Evolutionary conservation across 306 rosid genomes (phyloP).

Genomic region (Delonix regia): DNA sequence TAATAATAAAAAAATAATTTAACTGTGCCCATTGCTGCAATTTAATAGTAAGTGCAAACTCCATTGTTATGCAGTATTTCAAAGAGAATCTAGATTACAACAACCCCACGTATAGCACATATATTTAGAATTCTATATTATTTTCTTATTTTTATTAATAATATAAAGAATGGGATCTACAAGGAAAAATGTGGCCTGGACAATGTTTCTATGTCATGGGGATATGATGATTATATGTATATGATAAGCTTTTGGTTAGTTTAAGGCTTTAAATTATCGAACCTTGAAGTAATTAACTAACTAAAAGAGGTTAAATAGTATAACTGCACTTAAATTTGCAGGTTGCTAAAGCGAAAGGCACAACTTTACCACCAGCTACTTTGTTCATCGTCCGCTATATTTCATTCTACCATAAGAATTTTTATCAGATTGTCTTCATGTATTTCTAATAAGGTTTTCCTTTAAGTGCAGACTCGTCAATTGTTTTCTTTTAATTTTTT

Average conservation of each 20-base stretch:
- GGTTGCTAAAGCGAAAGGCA: slow-evolving; percentile 61
- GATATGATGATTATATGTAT: slow-evolving; percentile 21
- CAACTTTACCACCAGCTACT: slow-evolving; percentile 59
- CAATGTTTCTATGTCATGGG: no score
- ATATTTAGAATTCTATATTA: slow-evolving; percentile 51
- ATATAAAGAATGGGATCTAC: no score
- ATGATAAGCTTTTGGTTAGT: slow-evolving; percentile 41
- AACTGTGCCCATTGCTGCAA: background rate
- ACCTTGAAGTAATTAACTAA: no score
- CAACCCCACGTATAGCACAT: slow-evolving; percentile 39
- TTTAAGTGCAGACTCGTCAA: background rate
- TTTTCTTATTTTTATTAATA: slow-evolving; percentile 51
- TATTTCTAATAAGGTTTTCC: no score
- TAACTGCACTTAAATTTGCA: slow-evolving; percentile 17
- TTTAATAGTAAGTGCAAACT: no score
- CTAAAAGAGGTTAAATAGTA: background rate
- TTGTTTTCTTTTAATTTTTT: background rate
- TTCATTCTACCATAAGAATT: slow-evolving; percentile 57
- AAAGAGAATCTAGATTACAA: slow-evolving; percentile 46
- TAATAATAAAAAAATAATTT: no score
- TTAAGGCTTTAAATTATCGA: no score
- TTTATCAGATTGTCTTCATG: background rate
- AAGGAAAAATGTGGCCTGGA: no score
- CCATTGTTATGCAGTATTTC: no score
- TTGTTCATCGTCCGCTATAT: slow-evolving; percentile 62